Percentiles rank a stretch among this genome's conserved stretches.
Conservation (phyloP, 2,329 filamentous ascomycete genomes). For the Aspergillus felis region DNA sequence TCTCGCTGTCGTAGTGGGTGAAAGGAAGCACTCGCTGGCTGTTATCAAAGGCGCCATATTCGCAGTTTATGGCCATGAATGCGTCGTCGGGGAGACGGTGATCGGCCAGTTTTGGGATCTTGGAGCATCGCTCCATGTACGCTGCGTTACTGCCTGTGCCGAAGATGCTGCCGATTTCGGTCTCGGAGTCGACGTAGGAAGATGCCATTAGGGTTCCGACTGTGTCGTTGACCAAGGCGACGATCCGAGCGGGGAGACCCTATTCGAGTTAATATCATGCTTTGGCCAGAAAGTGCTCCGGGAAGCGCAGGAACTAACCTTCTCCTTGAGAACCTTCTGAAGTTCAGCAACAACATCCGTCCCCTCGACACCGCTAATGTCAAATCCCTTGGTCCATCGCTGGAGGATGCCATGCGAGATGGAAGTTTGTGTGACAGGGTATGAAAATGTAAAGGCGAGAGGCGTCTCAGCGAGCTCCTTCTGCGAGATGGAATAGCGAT, state of each 20-base stretch:
- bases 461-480: slow-evolving; percentile 50
- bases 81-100: slow-evolving; percentile 71
- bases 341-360: slow-evolving; percentile 80
- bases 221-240: slow-evolving; percentile 88
- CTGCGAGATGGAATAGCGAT: slow-evolving; percentile 61
- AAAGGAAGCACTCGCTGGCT: slow-evolving; percentile 70
- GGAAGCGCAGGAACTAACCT: slow-evolving; percentile 37
- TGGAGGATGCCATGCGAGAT: slow-evolving; percentile 82
- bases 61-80: slow-evolving; percentile 88
- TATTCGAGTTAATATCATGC: slow-evolving; percentile 27
- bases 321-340: slow-evolving; percentile 64
- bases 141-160: slow-evolving; percentile 94
- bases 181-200: slow-evolving; percentile 78
- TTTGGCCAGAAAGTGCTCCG: no score
- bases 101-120: slow-evolving; percentile 80
- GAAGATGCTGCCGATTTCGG: slow-evolving; percentile 92
- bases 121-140: slow-evolving; percentile 84
- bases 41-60: slow-evolving; percentile 91
- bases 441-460: slow-evolving; percentile 86
- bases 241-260: slow-evolving; percentile 79
- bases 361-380: slow-evolving; percentile 82
- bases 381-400: slow-evolving; percentile 89
- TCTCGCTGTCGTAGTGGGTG: no score
- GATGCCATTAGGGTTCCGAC: slow-evolving; percentile 91
- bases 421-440: slow-evolving; percentile 78